Conservation (phyloP, 1,284 basidiomycete genomes). For the Ustilago crameri region DNA sequence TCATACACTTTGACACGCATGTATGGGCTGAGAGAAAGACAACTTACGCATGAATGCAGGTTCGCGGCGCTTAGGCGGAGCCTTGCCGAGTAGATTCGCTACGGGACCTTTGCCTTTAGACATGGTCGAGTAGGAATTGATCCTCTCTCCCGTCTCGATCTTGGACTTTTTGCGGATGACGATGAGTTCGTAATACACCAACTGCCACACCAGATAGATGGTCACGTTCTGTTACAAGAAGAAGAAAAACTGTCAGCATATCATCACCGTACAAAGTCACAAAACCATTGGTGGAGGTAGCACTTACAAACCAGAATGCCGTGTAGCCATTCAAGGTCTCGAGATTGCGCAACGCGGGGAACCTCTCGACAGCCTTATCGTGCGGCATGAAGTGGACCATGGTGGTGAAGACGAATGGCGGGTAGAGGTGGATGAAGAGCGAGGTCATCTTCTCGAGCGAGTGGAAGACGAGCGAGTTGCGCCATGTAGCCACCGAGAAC, state of each 20-base stretch:
- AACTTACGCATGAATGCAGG: constrained; percentile 45
- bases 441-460: constrained; percentile 86
- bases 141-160: constrained; percentile 57
- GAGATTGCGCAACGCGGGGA: constrained; percentile 80
- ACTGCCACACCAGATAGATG: constrained; percentile 85
- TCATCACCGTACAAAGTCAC: too few species aligned
- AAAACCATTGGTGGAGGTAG: neutral
- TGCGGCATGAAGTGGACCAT: constrained; percentile 87
- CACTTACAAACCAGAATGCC: constrained; percentile 71
- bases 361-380: constrained; percentile 74
- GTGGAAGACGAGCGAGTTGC: constrained; percentile 85
- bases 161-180: constrained; percentile 36
- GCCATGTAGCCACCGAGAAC: constrained; percentile 93
- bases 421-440: constrained; percentile 34
- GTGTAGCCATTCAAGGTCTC: constrained; percentile 75
- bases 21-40: neutral
- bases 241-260: too few species aligned
- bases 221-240: constrained; percentile 73
- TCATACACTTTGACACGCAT: neutral
- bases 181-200: constrained; percentile 73
- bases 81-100: constrained; percentile 55
- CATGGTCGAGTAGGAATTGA: constrained; percentile 59
- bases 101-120: constrained; percentile 56
- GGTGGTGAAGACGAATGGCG: constrained; percentile 81
- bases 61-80: constrained; percentile 43